A percentile compares a stretch with the other conserved stretches of the same genome.
Conservation (phyloP, 1,139 yeast species). For the Pichia sp. region DNA sequence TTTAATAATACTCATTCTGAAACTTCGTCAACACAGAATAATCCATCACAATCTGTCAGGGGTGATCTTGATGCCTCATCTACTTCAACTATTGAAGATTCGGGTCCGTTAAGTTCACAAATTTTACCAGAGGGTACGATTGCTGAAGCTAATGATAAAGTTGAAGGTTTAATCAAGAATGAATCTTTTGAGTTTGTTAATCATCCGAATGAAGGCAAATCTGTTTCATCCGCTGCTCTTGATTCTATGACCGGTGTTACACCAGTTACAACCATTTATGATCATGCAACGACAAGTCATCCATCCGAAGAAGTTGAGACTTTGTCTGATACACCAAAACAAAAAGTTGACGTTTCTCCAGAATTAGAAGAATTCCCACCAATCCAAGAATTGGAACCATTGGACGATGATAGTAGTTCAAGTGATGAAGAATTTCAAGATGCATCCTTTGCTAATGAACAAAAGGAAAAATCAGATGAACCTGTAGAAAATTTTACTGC, state of each 20-base stretch:
- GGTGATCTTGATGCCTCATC: slow-evolving; percentile 66
- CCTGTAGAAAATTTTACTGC: not conserved
- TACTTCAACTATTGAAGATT: slow-evolving; percentile 28
- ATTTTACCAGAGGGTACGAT: slow-evolving; percentile 24
- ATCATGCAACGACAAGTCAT: not conserved
- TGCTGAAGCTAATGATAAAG: slow-evolving; percentile 13
- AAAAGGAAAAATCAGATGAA: not conserved
- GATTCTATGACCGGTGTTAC: slow-evolving; percentile 6
- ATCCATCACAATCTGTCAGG: slow-evolving; percentile 83
- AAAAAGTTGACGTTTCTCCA: slow-evolving; percentile 1
- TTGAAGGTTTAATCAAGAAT: slow-evolving; percentile 22
- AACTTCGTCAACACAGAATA: slow-evolving; percentile 86
- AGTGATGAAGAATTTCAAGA: slow-evolving; percentile 28
- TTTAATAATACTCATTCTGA: slow-evolving; percentile 69
- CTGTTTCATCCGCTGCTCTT: not conserved
- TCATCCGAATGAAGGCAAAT: slow-evolving; percentile 30
- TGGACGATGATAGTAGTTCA: slow-evolving; percentile 37
- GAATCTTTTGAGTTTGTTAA: slow-evolving; percentile 49
- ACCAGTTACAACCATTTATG: too few relatives aligned
- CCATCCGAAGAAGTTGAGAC: slow-evolving; percentile 5
- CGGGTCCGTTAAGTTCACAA: slow-evolving; percentile 26
- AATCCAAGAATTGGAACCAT: slow-evolving; percentile 14
- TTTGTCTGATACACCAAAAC: slow-evolving; percentile 6
- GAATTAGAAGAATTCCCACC: slow-evolving; percentile 14
- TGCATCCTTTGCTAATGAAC: slow-evolving; percentile 9